These are phyloP conservation scores for Trypanosoma mega DNA, from an alignment of 208 protist species.

Conservation along the genomic window DNA sequence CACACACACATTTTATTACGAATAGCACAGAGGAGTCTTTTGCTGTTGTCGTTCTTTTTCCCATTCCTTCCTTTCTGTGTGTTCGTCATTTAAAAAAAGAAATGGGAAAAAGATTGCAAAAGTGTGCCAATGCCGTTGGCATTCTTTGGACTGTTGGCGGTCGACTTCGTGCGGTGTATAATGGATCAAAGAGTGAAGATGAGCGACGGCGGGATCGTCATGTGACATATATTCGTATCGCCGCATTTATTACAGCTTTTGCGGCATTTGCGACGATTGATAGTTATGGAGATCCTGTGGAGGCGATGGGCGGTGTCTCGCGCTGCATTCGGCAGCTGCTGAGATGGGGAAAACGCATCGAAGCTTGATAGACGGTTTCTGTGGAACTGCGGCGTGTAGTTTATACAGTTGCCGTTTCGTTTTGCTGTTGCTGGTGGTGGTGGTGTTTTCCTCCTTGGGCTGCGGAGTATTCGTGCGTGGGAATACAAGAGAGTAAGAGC, in stretches of 20 bases:
- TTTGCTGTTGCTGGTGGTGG: neutral
- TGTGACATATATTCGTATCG: constrained; percentile 40
- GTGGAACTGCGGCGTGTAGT: too few relatives aligned
- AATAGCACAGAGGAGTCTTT: too few relatives aligned
- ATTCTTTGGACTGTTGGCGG: constrained; percentile 73
- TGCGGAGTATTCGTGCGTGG: too few relatives aligned
- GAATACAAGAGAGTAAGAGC: too few relatives aligned
- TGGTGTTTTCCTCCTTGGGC: neutral
- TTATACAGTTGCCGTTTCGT: too few relatives aligned
- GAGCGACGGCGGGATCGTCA: constrained; percentile 41
- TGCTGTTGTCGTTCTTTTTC: neutral
- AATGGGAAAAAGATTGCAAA: constrained; percentile 24
- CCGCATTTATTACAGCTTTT: constrained; percentile 33
- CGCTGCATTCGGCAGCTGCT: constrained; percentile 3
- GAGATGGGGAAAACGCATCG: neutral
- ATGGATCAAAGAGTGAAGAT: constrained; percentile 57
- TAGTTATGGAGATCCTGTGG: constrained; percentile 30
- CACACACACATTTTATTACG: too few relatives aligned
- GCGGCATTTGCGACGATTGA: constrained; percentile 50
- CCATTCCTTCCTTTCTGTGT: neutral
- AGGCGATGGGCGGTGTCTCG: constrained; percentile 7
- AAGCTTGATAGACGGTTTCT: neutral
- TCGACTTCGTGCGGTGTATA: constrained; percentile 68
- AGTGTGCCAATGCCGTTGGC: constrained; percentile 33
- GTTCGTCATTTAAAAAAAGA: neutral